These are phyloP conservation scores for Gardenia jasminoides DNA, from an alignment of 257 asterid species.

Conservation along the genomic window DNA sequence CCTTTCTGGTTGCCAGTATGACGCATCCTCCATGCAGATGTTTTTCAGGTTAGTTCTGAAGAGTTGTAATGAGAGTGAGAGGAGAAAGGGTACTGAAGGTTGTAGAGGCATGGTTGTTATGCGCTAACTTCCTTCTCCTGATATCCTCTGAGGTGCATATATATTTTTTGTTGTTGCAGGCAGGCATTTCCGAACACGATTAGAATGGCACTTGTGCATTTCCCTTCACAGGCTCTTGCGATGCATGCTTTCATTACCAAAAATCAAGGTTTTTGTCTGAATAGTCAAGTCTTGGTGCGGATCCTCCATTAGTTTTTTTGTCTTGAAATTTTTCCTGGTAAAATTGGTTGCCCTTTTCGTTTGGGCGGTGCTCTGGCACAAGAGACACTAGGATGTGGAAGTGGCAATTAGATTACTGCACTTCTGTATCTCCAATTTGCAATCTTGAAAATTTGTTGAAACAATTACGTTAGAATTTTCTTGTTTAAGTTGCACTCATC, in stretches of 20 bases:
- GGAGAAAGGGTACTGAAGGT: not conserved
- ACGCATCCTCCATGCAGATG: constrained; percentile 49
- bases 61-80: constrained; percentile 11
- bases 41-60: constrained; percentile 40
- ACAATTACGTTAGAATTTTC: not conserved
- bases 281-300: constrained; percentile 56
- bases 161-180: constrained; percentile 38
- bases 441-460: not conserved
- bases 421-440: not conserved
- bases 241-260: constrained; percentile 68
- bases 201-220: constrained; percentile 56
- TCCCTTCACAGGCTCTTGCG: constrained; percentile 69
- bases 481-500: not conserved
- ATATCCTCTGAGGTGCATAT: constrained; percentile 10
- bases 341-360: not conserved
- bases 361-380: not conserved
- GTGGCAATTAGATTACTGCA: constrained; percentile 4
- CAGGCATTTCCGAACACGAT: constrained; percentile 26
- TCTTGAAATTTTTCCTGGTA: not conserved
- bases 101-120: constrained; percentile 1
- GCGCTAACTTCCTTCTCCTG: not conserved
- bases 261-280: constrained; percentile 71
- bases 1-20: constrained; percentile 71
- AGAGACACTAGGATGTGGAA: not conserved
- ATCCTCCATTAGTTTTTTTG: constrained; percentile 48